Percentiles rank a stretch among this genome's conserved stretches.
These are phyloP conservation scores for Raffaelea arxii DNA, from an alignment of 2,329 filamentous ascomycete genomes.

Conservation along the genomic window DNA sequence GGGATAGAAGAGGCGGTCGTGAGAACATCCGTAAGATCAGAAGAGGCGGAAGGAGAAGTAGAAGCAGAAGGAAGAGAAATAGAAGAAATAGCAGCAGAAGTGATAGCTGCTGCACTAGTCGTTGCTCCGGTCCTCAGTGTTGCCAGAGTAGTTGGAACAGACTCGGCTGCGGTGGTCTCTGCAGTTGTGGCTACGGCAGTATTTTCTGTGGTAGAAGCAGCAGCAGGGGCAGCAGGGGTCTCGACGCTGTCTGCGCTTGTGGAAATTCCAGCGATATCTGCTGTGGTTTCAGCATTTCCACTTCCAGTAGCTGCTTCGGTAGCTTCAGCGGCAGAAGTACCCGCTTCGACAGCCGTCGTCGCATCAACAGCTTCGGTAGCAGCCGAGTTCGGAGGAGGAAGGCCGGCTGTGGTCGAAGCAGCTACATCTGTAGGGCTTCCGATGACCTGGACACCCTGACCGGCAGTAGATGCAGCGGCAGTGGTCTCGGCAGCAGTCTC, in stretches of 20 bases:
- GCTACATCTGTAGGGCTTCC: too few relatives aligned
- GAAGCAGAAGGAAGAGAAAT: neutral
- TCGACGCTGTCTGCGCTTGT: neutral
- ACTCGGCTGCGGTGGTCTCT: neutral
- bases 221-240: neutral
- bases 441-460: neutral
- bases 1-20: too few relatives aligned
- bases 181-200: neutral
- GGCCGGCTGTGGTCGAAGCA: too few relatives aligned
- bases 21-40: neutral
- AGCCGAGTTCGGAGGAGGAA: neutral
- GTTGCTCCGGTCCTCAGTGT: neutral
- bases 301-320: neutral
- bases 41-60: neutral
- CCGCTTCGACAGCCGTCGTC: neutral
- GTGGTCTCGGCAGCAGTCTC: too few relatives aligned
- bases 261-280: neutral
- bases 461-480: neutral
- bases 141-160: neutral
- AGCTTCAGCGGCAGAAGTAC: neutral
- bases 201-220: neutral
- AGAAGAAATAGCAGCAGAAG: neutral
- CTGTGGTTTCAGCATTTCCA: neutral
- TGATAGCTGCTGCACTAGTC: neutral
- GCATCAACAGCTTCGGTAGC: neutral